Conservation (phyloP, 495 filamentous ascomycete genomes). For the Xylaria scruposa region DNA sequence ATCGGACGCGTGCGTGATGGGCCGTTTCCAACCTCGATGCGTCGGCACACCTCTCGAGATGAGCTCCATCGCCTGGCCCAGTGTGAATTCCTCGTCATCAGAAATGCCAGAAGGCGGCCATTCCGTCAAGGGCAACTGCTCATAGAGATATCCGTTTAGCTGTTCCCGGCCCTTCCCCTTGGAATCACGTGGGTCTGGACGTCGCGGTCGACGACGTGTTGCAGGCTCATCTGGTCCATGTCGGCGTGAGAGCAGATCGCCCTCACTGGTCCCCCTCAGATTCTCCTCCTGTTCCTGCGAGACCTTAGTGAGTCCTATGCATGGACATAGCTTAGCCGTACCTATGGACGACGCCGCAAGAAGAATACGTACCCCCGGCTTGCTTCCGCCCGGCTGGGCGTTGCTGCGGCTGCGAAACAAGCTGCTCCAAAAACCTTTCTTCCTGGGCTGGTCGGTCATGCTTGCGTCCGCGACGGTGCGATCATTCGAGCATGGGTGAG, state of each 20-base stretch:
- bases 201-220: constrained; percentile 49
- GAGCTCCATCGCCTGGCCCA: constrained; percentile 54
- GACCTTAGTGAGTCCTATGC: constrained; percentile 23
- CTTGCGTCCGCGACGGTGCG: constrained; percentile 26
- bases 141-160: constrained; percentile 41
- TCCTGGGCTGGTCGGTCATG: constrained; percentile 43
- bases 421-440: constrained; percentile 47
- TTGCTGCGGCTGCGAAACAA: constrained; percentile 46
- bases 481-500: constrained; percentile 28
- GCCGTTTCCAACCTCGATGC: constrained; percentile 53
- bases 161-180: constrained; percentile 55
- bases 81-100: constrained; percentile 49
- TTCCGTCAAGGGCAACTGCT: constrained; percentile 49
- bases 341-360: constrained; percentile 5
- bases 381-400: constrained; percentile 38
- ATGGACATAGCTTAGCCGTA: constrained; percentile 15
- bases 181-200: constrained; percentile 43
- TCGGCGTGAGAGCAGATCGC: constrained; percentile 35
- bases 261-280: constrained; percentile 40
- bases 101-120: constrained; percentile 57
- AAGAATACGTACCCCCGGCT: constrained; percentile 43
- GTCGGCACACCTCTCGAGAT: constrained; percentile 55
- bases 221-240: constrained; percentile 33
- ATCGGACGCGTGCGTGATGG: constrained; percentile 55
- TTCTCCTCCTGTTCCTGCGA: constrained; percentile 39